These are phyloP conservation scores for Psilocybe cubensis DNA, from an alignment of 768 basidiomycete species.

Conservation along the genomic window DNA sequence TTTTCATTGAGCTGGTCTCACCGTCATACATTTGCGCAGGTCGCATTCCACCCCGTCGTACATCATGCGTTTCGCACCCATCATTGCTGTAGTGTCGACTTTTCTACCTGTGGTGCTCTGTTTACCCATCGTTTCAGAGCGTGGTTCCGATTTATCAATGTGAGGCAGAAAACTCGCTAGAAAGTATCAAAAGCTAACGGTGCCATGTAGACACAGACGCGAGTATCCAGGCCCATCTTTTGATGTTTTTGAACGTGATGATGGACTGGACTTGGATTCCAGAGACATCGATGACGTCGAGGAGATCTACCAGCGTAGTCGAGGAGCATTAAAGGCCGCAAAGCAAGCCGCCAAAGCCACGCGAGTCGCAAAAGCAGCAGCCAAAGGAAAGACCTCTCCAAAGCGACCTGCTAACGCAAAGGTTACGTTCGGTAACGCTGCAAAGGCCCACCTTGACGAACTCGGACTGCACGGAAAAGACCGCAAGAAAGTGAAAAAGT, in stretches of 20 bases:
- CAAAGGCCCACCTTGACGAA: slow-evolving; percentile 8
- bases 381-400: neutral
- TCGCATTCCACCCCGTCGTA: neutral
- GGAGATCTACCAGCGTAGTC: neutral
- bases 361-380: neutral
- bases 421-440: slow-evolving; percentile 10
- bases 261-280: neutral
- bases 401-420: slow-evolving; percentile 3
- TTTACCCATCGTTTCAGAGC: neutral
- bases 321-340: neutral
- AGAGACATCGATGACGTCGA: neutral
- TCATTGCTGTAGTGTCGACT: neutral
- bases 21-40: neutral
- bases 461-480: slow-evolving; percentile 14
- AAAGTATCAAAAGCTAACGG: neutral
- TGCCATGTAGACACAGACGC: neutral
- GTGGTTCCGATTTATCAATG: neutral
- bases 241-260: neutral
- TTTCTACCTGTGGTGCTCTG: neutral
- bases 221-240: neutral
- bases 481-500: slow-evolving; percentile 10
- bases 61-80: neutral
- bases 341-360: neutral
- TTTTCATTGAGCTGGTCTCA: neutral
- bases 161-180: neutral